Evolutionary conservation across 148 eudicot species (phyloP).

Genomic region (Rhododendron molle): DNA sequence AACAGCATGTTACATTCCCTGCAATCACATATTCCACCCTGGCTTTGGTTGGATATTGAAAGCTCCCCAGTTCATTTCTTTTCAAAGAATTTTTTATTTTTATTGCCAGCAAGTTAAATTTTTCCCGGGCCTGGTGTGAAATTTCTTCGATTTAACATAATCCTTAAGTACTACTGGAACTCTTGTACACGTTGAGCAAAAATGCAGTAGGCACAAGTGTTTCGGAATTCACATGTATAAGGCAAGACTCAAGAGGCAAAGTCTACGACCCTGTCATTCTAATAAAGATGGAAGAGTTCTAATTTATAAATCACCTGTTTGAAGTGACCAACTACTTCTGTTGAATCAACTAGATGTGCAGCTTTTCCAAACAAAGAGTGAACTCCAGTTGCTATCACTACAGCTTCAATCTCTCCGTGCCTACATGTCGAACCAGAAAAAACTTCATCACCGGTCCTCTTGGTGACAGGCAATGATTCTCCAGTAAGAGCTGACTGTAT

Average conservation of each 20-base stretch:
- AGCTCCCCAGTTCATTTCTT: not conserved
- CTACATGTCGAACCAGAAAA: slow-evolving; percentile 70
- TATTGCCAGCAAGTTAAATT: not conserved
- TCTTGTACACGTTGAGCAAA: not conserved
- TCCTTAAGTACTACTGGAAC: not conserved
- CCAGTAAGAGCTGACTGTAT: slow-evolving; percentile 74
- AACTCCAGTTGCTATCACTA: slow-evolving; percentile 69
- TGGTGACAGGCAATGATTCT: slow-evolving; percentile 67
- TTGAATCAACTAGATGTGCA: slow-evolving; percentile 64
- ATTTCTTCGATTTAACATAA: not conserved
- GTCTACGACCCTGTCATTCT: not conserved
- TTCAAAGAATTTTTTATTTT: not conserved
- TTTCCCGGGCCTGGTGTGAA: not conserved
- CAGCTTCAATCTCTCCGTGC: slow-evolving; percentile 73
- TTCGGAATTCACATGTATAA: not conserved
- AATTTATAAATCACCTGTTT: slow-evolving; percentile 43
- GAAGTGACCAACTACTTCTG: slow-evolving; percentile 61
- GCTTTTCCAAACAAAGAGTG: slow-evolving; percentile 73
- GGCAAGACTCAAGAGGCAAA: not conserved
- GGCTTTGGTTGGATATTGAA: not conserved
- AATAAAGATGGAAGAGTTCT: not conserved
- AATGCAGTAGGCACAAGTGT: not conserved
- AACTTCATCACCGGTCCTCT: slow-evolving; percentile 59
- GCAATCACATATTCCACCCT: not conserved
- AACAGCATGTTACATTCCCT: slow-evolving; percentile 1